Evolutionary conservation across 768 basidiomycete genomes (phyloP).

Genomic region (Boletus sensibilis): DNA sequence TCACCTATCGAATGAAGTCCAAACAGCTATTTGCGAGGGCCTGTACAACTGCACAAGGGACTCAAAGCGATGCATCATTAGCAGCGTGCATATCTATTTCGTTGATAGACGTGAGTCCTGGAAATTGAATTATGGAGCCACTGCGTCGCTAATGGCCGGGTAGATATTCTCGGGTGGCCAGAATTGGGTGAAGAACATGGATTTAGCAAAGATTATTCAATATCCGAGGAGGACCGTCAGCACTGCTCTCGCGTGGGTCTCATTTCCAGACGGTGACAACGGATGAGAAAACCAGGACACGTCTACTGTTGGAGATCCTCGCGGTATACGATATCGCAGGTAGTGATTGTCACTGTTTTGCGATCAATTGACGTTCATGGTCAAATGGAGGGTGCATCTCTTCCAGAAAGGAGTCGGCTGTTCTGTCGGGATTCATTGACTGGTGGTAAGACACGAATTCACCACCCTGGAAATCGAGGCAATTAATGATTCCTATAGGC

Average conservation of each 20-base stretch:
- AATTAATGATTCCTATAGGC: slow-evolving; percentile 22
- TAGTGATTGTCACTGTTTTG: slow-evolving; percentile 15
- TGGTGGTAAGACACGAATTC: slow-evolving; percentile 40
- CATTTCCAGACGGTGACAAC: slow-evolving; percentile 23
- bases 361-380: slow-evolving; percentile 9
- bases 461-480: slow-evolving; percentile 15
- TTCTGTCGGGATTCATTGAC: slow-evolving; percentile 34
- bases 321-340: slow-evolving; percentile 44
- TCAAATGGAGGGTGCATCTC: slow-evolving; percentile 36
- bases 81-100: slow-evolving; percentile 31
- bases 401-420: slow-evolving; percentile 34
- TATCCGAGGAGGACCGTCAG: slow-evolving; percentile 44
- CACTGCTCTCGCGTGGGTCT: slow-evolving; percentile 33
- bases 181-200: slow-evolving; percentile 39
- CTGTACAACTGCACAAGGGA: slow-evolving; percentile 31
- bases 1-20: slow-evolving; percentile 35
- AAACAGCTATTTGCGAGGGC: slow-evolving; percentile 35
- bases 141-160: slow-evolving; percentile 13
- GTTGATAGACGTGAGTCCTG: slow-evolving; percentile 38
- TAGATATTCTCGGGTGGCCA: slow-evolving; percentile 45
- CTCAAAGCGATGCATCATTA: slow-evolving; percentile 29
- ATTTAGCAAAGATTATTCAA: slow-evolving; percentile 39
- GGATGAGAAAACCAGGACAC: slow-evolving; percentile 32
- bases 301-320: slow-evolving; percentile 42
- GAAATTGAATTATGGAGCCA: slow-evolving; percentile 5